Base-by-base conservation (phyloP, 1,139 yeast species). In the Hemisphaericaspora xylanilytica region DNA sequence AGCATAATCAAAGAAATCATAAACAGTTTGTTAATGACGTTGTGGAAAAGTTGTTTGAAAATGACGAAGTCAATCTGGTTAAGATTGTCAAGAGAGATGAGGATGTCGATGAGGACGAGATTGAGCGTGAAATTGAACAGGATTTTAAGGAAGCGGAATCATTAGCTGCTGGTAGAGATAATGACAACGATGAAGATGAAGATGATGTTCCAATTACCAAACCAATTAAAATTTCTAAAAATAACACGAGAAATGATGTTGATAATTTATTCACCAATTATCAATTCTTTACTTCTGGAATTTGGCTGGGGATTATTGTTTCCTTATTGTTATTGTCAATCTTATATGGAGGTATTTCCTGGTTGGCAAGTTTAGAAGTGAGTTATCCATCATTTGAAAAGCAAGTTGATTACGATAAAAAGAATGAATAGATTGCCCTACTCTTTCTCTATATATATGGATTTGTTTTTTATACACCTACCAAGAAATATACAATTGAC, bases 341-440 rank as follows among this genome's bases (percentile, higher is more conserved):
- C 22, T 65, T 84, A 47, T 55, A 65, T 40, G 63, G 68, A 35
- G 87, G 87, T 6, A 66, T 85, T 46, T 49, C 68, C 36, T 83
- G 92, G 85, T 63, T 84, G 41, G 52, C 72, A 13, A 63, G 79
- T 20, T 65, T 85, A 54, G 79, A 83, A 58, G 79, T 85, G 48
- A 73, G 88, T 45, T 82, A 83, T 68, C 72, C 73, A 45, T 80
- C 92, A 12, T 85, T 85, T 56, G 89, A 82, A 41, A 82, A 78
- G 62, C 83, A 79, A 47, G 71, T 78, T 33, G 81, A 79, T 52
- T 73, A 70, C 48, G 76, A 74, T 48, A 83, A 81, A 67, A 84
- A 83, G 63, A 70, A 68, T 42, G 82, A 80, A 56, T 79, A 64
- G 52, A 29, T 36, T 8, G n/a, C n/a, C n/a, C n/a, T n/a, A n/a